phyloP scores from a whole-genome alignment of 257 asterid species.

The Solanum gracilifrons region DNA sequence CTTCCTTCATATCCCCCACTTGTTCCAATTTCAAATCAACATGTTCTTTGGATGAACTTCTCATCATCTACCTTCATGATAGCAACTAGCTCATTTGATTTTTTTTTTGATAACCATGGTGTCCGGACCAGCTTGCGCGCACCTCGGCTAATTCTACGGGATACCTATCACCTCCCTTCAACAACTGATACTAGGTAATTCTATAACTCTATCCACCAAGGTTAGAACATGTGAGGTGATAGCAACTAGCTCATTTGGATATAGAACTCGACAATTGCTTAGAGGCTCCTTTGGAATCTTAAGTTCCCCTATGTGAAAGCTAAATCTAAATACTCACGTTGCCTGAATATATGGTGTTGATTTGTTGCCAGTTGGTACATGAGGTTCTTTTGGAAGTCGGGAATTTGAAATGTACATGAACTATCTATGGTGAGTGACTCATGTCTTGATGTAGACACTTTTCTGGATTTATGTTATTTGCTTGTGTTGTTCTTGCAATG shows the following conservation, averaged over 20 bases:
- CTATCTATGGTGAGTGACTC: background rate
- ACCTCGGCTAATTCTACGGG: rapidly evolving
- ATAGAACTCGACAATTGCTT: background rate
- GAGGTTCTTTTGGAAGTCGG: background rate
- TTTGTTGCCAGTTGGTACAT: background rate
- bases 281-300: background rate
- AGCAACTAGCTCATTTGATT: background rate
- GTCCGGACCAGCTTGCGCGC: rapidly evolving
- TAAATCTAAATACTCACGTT: background rate
- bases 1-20: background rate
- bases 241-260: background rate
- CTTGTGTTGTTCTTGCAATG: background rate
- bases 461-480: background rate
- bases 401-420: background rate
- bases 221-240: too few relatives aligned
- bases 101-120: background rate
- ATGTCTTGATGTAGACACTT: background rate
- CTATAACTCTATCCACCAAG: too few relatives aligned
- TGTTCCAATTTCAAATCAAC: background rate
- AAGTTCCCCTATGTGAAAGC: background rate
- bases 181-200: background rate
- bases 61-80: background rate
- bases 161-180: background rate
- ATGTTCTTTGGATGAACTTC: background rate
- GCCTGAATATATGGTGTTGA: background rate